Evolutionary conservation across 768 basidiomycete species (phyloP).

Genomic region (Mycena olivaceomarginata): DNA sequence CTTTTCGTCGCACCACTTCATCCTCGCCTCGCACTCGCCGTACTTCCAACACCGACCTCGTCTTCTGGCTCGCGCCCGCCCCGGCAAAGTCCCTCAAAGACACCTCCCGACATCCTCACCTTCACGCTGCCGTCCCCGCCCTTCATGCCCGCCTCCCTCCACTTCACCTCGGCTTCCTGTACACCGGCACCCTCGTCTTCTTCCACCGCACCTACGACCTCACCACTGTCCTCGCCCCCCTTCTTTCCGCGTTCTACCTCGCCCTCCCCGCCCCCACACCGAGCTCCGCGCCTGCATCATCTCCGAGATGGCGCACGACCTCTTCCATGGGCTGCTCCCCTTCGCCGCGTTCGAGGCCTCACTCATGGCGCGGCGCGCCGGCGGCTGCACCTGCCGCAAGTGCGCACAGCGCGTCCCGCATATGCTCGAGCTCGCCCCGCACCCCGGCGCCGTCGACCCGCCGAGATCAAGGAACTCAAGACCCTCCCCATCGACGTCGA

Average conservation of each 20-base stretch:
- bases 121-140: conserved; percentile 92
- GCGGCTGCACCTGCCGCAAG: too few relatives aligned
- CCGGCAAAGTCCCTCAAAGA: too few relatives aligned
- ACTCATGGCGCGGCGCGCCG: conserved; percentile 87
- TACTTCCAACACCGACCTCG: conserved; percentile 92
- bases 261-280: conserved; percentile 76
- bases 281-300: conserved; percentile 91
- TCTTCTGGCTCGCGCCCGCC: conserved; percentile 70
- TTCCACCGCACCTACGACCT: conserved; percentile 96
- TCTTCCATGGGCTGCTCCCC: conserved; percentile 88
- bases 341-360: conserved; percentile 86
- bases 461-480: conserved; percentile 52
- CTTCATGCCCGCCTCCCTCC: conserved; percentile 96
- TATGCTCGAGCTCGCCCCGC: conserved; percentile 87
- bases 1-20: conserved; percentile 96
- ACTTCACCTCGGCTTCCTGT: conserved; percentile 97
- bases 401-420: conserved; percentile 90
- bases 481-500: conserved; percentile 39
- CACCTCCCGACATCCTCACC: conserved; percentile 69
- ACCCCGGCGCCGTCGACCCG: conserved; percentile 85
- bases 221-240: conserved; percentile 91
- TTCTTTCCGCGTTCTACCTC: conserved; percentile 89
- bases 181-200: conserved; percentile 94
- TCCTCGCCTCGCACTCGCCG: conserved; percentile 92
- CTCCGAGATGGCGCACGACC: conserved; percentile 93